These are phyloP conservation scores for Penicillium turbatum DNA, from an alignment of 495 filamentous ascomycete genomes.

Conservation along the genomic window DNA sequence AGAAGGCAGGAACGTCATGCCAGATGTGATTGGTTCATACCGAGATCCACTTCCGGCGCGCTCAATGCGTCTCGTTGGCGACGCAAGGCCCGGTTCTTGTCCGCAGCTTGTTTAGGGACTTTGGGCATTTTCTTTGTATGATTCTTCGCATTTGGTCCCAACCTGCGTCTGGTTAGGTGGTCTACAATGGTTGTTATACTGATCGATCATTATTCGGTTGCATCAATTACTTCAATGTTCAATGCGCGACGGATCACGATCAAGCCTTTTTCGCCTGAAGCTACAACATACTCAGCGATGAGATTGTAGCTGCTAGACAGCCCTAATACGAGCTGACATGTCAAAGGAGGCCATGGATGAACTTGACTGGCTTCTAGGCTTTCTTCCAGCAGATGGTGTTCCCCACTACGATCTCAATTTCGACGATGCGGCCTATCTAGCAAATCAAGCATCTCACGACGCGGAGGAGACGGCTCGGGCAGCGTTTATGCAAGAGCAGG, in stretches of 20 bases:
- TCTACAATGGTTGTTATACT: not conserved
- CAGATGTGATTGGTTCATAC: not conserved
- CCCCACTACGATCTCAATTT: not conserved
- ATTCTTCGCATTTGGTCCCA: not conserved
- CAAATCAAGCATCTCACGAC: conserved; percentile 3
- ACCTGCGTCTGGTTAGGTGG: too few relatives aligned
- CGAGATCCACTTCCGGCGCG: not conserved
- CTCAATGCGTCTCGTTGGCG: not conserved
- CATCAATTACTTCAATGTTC: not conserved
- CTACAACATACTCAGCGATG: not conserved
- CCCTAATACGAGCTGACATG: not conserved
- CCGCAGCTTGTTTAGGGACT: not conserved
- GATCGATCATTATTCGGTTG: not conserved
- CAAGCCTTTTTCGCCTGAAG: not conserved
- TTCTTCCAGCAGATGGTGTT: not conserved
- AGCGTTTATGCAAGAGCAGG: not conserved
- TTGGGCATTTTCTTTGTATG: not conserved
- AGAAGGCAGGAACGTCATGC: not conserved
- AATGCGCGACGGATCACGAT: not conserved
- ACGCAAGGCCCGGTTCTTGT: too few relatives aligned
- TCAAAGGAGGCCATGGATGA: not conserved
- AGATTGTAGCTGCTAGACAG: not conserved
- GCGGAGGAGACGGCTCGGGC: conserved; percentile 4
- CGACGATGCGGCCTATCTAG: not conserved
- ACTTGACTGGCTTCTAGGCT: conserved; percentile 6